Percentiles rank a stretch among this genome's conserved stretches.
These are phyloP conservation scores for Trichoderma pleuroti DNA, from an alignment of 2,329 filamentous ascomycete genomes.

Conservation along the genomic window DNA sequence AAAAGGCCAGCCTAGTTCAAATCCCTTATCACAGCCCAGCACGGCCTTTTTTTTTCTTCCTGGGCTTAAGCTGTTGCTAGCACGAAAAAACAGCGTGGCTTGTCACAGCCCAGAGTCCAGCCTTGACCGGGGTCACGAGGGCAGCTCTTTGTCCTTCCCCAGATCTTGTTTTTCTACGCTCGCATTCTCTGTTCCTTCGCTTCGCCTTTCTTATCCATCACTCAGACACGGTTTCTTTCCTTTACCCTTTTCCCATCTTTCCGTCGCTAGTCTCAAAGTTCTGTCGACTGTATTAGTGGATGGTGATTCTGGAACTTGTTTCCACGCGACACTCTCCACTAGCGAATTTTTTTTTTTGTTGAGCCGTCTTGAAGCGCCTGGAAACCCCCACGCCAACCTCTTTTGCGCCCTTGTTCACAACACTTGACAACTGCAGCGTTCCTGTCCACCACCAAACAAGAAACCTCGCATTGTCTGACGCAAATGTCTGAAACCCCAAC, in stretches of 20 bases:
- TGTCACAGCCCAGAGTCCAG: neutral
- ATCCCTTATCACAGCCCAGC: neutral
- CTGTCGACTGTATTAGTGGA: neutral
- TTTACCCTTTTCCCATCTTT: neutral
- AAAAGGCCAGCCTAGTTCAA: neutral
- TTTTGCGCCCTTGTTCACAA: neutral
- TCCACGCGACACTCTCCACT: neutral
- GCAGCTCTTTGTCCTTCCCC: conserved; percentile 3
- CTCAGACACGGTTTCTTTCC: neutral
- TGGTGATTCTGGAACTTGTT: neutral
- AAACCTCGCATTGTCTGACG: neutral
- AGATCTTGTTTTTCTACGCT: neutral
- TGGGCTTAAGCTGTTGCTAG: neutral
- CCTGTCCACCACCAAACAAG: neutral
- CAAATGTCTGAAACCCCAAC: conserved; percentile 29
- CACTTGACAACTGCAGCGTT: neutral
- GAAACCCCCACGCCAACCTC: neutral
- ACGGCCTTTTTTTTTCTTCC: neutral
- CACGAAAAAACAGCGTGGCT: conserved; percentile 4
- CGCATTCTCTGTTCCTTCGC: neutral
- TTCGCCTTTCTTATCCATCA: neutral
- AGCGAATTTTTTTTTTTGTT: neutral
- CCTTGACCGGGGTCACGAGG: conserved; percentile 4
- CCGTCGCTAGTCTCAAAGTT: neutral
- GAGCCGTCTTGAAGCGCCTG: neutral